A percentile compares a stretch with the other conserved stretches of the same genome.
Conservation (phyloP, 441 rosid genomes). For the Dalechampia spathulata region DNA sequence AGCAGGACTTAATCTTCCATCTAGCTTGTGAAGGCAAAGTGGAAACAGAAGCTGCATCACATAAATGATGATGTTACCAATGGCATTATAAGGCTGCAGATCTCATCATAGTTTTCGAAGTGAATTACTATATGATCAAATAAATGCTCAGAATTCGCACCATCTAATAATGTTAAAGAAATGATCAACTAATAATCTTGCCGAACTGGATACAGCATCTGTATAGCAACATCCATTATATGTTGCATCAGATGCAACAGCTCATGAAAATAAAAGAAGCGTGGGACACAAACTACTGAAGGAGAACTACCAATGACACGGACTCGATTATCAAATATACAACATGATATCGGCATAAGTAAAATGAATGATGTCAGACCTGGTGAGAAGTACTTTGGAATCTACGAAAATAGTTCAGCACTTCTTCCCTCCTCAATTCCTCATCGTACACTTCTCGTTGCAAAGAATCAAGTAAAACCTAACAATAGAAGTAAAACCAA, state of each 20-base stretch:
- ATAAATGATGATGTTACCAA: neutral
- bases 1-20: neutral
- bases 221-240: neutral
- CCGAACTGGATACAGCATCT: neutral
- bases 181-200: neutral
- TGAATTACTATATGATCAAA: neutral
- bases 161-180: neutral
- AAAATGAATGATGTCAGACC: conserved; percentile 34
- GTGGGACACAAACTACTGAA: neutral
- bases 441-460: conserved; percentile 84
- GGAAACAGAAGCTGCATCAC: neutral
- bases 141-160: neutral
- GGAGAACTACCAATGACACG: neutral
- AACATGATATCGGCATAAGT: neutral
- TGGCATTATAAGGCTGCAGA: neutral
- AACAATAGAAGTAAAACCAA: neutral
- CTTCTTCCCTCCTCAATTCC: conserved; percentile 77
- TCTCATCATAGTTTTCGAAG: neutral
- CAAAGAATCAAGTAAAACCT: conserved; percentile 78
- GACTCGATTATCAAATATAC: conserved; percentile 2
- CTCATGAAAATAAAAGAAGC: neutral
- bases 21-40: neutral
- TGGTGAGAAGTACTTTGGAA: conserved; percentile 67
- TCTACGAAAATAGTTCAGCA: conserved; percentile 64
- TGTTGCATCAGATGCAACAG: neutral